Conservation (phyloP, 768 basidiomycete genomes). For the Pholiota microspora region DNA sequence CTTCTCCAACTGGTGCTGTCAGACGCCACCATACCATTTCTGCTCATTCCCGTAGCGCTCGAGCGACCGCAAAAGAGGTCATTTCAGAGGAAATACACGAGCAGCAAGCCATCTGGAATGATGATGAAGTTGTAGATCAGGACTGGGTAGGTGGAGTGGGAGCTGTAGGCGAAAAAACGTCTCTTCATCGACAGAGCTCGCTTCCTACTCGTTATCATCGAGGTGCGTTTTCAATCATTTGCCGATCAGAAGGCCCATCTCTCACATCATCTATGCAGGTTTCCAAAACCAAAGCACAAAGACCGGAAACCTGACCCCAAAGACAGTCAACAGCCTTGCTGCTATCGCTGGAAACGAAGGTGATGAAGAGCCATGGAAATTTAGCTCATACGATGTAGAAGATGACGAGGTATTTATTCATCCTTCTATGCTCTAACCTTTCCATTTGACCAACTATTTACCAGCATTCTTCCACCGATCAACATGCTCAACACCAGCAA, state of each 20-base stretch:
- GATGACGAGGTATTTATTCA: constrained; percentile 59
- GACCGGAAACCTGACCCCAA: constrained; percentile 63
- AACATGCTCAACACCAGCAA: constrained; percentile 42
- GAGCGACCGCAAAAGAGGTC: constrained; percentile 57
- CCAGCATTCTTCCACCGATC: constrained; percentile 25
- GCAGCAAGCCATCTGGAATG: constrained; percentile 58
- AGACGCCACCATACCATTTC: constrained; percentile 84
- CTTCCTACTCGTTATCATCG: constrained; percentile 80
- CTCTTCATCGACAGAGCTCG: constrained; percentile 77
- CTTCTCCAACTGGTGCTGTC: constrained; percentile 51
- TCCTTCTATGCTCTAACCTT: constrained; percentile 9
- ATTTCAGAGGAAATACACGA: constrained; percentile 67
- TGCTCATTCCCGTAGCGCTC: constrained; percentile 63
- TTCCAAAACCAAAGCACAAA: constrained; percentile 52
- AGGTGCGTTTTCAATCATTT: constrained; percentile 40
- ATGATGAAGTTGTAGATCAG: constrained; percentile 76
- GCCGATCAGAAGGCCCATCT: constrained; percentile 19
- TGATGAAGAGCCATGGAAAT: constrained; percentile 88
- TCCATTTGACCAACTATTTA: constrained; percentile 11
- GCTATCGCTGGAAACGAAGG: constrained; percentile 86
- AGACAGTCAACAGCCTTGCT: constrained; percentile 77
- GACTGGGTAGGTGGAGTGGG: constrained; percentile 83
- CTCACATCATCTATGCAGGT: constrained; percentile 32
- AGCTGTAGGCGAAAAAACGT: constrained; percentile 80
- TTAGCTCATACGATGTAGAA: constrained; percentile 51